A percentile compares a stretch with the other conserved stretches of the same genome.
These are phyloP conservation scores for Polyplosphaeria fusca DNA, from an alignment of 495 filamentous ascomycete species.

Conservation along the genomic window DNA sequence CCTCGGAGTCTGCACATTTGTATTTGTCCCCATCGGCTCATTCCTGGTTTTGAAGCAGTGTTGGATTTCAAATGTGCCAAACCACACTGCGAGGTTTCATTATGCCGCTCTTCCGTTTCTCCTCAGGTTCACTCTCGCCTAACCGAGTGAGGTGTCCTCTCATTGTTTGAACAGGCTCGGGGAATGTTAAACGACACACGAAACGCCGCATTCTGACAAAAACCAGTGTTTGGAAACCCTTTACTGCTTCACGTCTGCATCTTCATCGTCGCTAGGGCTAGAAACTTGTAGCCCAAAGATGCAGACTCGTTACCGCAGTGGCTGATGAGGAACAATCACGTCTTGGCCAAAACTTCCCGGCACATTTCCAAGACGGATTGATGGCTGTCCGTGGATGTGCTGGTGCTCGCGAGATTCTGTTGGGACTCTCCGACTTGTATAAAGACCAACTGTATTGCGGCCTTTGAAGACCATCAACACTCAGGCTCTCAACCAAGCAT, in stretches of 20 bases:
- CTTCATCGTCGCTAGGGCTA: background rate
- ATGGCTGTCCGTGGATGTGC: background rate
- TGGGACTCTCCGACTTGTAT: slow-evolving; percentile 7
- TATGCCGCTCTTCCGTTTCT: background rate
- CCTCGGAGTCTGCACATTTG: background rate
- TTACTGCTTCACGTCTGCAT: slow-evolving; percentile 13
- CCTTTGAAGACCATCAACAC: slow-evolving; percentile 13
- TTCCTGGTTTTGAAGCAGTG: background rate
- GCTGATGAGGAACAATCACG: background rate
- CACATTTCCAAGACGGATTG: slow-evolving; percentile 2
- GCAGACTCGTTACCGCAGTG: background rate
- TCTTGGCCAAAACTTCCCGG: slow-evolving; percentile 23
- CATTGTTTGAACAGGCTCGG: background rate
- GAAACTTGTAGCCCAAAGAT: background rate
- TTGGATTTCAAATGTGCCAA: background rate
- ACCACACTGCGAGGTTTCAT: background rate
- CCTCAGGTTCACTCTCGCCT: background rate
- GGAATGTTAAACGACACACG: background rate
- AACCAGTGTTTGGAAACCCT: background rate
- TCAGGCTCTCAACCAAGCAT: slow-evolving; percentile 20
- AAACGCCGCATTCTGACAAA: background rate
- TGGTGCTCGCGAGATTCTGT: background rate
- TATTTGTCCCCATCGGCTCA: background rate
- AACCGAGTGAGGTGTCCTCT: background rate
- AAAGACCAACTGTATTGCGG: slow-evolving; percentile 1